Evolutionary conservation across 2,329 filamentous ascomycete genomes (phyloP).

Genomic region (Byssoonygena ceratinophila): DNA sequence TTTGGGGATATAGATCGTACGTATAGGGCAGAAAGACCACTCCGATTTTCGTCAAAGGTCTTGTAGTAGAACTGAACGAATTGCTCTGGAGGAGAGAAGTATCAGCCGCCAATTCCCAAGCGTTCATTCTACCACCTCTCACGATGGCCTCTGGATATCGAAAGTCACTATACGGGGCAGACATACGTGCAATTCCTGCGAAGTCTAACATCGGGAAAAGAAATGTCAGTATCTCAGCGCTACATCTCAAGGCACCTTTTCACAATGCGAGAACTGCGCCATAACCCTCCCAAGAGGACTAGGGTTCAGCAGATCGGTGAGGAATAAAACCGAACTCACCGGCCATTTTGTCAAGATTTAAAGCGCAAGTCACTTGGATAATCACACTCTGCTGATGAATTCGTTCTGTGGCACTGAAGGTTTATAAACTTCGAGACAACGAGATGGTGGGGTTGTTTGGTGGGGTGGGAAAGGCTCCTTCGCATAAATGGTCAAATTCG

Average conservation of each 20-base stretch:
- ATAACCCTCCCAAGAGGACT: background rate
- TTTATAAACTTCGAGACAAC: constrained; percentile 7
- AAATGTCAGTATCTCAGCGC: background rate
- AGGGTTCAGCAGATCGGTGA: background rate
- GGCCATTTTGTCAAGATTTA: constrained; percentile 13
- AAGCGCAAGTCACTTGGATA: background rate
- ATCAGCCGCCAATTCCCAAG: background rate
- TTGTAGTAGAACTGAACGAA: constrained; percentile 89
- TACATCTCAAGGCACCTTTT: background rate
- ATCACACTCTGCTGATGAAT: constrained; percentile 4
- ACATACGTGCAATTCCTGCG: constrained; percentile 33
- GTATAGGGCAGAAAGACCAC: constrained; percentile 60
- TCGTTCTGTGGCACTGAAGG: background rate
- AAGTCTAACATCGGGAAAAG: constrained; percentile 25
- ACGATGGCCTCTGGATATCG: background rate
- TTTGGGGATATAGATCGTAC: constrained; percentile 39
- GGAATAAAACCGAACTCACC: constrained; percentile 5
- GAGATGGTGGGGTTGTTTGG: constrained; percentile 16
- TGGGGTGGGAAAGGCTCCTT: constrained; percentile 9
- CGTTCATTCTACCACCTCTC: background rate
- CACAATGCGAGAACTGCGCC: background rate
- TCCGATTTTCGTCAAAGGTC: constrained; percentile 67
- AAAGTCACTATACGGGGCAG: background rate
- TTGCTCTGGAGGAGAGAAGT: constrained; percentile 49
- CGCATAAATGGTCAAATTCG: background rate